Conservation (phyloP, 106 monocot genomes). For the Acorus gramineus region DNA sequence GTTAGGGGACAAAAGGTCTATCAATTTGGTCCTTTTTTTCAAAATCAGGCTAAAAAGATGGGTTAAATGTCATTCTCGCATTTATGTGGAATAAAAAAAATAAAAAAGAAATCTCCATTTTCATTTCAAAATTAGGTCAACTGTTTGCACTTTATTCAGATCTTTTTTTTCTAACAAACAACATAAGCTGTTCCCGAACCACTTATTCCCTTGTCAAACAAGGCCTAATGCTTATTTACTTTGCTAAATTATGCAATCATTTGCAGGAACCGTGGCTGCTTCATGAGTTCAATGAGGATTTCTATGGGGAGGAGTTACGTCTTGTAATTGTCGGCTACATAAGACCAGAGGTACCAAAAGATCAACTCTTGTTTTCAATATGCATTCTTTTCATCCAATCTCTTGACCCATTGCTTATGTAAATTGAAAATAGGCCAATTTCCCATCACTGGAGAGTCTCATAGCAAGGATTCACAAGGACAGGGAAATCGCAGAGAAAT, state of each 20-base stretch:
- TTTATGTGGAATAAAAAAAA: no score
- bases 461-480: conserved; percentile 85
- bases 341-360: conserved; percentile 63
- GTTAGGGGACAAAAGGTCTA: no score
- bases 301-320: conserved; percentile 88
- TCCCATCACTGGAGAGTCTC: conserved; percentile 86
- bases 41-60: no score
- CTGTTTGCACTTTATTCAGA: no score
- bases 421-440: conserved; percentile 46
- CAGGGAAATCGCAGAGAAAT: conserved; percentile 67
- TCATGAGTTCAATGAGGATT: conserved; percentile 80
- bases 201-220: neutral
- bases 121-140: no score
- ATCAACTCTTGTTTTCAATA: neutral
- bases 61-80: no score
- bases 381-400: conserved; percentile 1
- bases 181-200: neutral
- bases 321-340: conserved; percentile 86
- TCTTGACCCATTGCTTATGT: neutral
- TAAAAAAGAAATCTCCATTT: no score
- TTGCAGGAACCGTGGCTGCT: conserved; percentile 91
- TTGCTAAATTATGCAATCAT: neutral
- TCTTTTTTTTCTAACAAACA: no score
- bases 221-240: neutral
- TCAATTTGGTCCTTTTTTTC: no score